Base-by-base conservation (phyloP, 371 early-diverging fungal genomes). In the Rhizopus microsporus region DNA sequence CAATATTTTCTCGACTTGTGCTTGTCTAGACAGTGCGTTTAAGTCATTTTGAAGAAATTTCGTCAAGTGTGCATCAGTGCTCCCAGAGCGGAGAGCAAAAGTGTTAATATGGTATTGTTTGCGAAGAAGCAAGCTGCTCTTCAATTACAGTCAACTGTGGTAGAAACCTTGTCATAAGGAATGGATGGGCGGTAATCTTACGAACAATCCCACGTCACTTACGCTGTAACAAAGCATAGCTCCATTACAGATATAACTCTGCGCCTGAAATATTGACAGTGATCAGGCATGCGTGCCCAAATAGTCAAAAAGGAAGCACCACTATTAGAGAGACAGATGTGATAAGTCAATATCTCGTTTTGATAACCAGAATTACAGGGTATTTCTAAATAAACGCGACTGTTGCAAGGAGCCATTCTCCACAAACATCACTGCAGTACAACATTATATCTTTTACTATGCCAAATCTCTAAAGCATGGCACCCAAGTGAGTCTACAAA, bases 1-100 rank as follows among this genome's bases (percentile, higher is more conserved):
- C 7, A 3, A 57, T 57, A 4, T 32, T 12, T 29, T 33, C 12
- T 5, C 53, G 37, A 12, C 40, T 5, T 23, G 49, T 13, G 0
- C 52, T 29, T 1, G 30, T 43, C n/a, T 17, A 2, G 9, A 54
- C 29, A 1, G 57, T 57, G 2, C 30, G 12, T 47, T 56, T 56
- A 0, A 62, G 49, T 31, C 53, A 62, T 12, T 49, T 48, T 4
- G 47, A 52, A 10, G 62, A 56, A 5, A 7, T 38, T 15, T 62
- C 62, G 33, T 54, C 50, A 7, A 37, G 12, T 50, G 57, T 58
- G 6, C 54, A 32, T 54, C 57, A 63, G 2, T 31, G 58, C 4
- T 5, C 4, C 62, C 13, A 3, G 62, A 13, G 3, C 62, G 35
- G 0, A 62, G 31, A 4, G 51, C 39, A 8, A 16, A 23, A 3